Evolutionary conservation across 2,329 filamentous ascomycete genomes (phyloP).

Genomic region (Monilinia fructicola): DNA sequence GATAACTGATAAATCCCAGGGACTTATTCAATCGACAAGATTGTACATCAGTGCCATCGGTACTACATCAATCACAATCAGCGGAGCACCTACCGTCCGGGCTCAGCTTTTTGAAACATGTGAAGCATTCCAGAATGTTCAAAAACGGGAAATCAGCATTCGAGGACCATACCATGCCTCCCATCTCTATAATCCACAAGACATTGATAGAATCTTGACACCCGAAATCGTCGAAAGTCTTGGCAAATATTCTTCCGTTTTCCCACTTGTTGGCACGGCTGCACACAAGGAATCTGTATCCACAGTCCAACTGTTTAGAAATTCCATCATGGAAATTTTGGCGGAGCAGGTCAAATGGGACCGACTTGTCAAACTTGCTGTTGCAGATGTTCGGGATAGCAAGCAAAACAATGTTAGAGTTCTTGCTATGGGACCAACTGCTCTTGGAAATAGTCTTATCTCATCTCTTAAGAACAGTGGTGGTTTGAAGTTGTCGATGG

Average conservation of each 20-base stretch:
- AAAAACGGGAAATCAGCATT: slow-evolving; percentile 29
- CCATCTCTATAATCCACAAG: slow-evolving; percentile 35
- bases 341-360: slow-evolving; percentile 29
- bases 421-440: slow-evolving; percentile 32
- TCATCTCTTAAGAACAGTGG: slow-evolving; percentile 20
- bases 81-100: slow-evolving; percentile 28
- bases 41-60: slow-evolving; percentile 31
- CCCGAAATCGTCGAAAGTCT: slow-evolving; percentile 25
- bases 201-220: slow-evolving; percentile 32
- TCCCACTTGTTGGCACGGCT: slow-evolving; percentile 25
- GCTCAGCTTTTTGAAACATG: slow-evolving; percentile 27
- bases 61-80: slow-evolving; percentile 30
- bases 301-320: slow-evolving; percentile 28
- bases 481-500: slow-evolving; percentile 26
- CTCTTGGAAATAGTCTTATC: slow-evolving; percentile 25
- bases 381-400: slow-evolving; percentile 24
- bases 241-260: slow-evolving; percentile 23
- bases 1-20: slow-evolving; percentile 18
- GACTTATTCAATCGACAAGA: slow-evolving; percentile 27
- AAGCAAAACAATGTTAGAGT: slow-evolving; percentile 25
- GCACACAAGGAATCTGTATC: slow-evolving; percentile 17
- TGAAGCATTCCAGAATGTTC: slow-evolving; percentile 25
- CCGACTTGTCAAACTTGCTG: slow-evolving; percentile 24
- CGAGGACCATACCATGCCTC: slow-evolving; percentile 39
- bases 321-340: slow-evolving; percentile 29